Conservation (phyloP, 768 basidiomycete genomes). For the Leucogyrophana mollusca region DNA sequence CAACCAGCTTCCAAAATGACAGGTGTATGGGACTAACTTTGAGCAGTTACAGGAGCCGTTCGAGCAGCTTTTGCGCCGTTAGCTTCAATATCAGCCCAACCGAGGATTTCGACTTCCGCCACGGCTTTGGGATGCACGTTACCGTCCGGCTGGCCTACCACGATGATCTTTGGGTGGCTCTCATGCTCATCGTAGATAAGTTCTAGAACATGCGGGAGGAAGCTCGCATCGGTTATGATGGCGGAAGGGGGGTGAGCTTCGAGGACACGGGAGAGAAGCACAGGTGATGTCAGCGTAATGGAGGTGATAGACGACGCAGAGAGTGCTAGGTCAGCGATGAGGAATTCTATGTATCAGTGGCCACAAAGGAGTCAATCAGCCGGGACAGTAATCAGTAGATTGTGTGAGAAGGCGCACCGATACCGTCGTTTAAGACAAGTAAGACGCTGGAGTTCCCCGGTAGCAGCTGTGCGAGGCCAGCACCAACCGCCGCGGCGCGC, state of each 20-base stretch:
- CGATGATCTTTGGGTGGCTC: conserved; percentile 57
- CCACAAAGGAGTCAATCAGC: neutral
- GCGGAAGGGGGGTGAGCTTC: conserved; percentile 68
- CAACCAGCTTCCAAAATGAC: conserved; percentile 1
- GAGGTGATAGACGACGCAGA: conserved; percentile 68
- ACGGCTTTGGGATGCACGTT: conserved; percentile 46
- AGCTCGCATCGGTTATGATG: conserved; percentile 66
- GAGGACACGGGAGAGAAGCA: conserved; percentile 61
- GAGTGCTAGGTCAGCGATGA: conserved; percentile 78
- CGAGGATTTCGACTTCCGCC: conserved; percentile 53
- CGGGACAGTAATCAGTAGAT: neutral
- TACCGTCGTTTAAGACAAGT: conserved; percentile 74
- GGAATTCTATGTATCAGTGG: conserved; percentile 51
- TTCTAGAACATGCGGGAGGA: conserved; percentile 71
- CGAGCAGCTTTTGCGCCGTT: conserved; percentile 52
- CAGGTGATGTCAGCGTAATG: conserved; percentile 58
- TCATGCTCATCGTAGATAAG: conserved; percentile 62
- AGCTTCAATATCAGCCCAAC: conserved; percentile 71
- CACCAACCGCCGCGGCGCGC: conserved; percentile 70
- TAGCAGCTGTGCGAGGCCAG: conserved; percentile 61
- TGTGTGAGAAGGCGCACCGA: conserved; percentile 48
- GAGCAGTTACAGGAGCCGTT: conserved; percentile 42
- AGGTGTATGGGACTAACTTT: conserved; percentile 43
- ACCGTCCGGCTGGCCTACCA: conserved; percentile 63
- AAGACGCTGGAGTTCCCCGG: conserved; percentile 65